phyloP scores from a whole-genome alignment of 108 stramenopile genomes.

The Craspedostauros australis region DNA sequence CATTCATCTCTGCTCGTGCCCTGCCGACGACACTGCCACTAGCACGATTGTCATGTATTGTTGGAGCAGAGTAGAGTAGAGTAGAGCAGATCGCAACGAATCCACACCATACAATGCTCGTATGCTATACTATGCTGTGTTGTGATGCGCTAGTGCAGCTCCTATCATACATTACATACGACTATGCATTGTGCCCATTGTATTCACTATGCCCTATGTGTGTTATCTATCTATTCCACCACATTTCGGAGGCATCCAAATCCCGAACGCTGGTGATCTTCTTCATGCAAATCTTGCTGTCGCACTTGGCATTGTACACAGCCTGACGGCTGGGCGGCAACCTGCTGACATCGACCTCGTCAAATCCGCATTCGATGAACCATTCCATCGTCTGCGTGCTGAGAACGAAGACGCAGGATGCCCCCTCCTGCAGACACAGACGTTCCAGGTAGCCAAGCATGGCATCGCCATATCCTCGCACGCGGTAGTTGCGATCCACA shows the following conservation, averaged over 20 bases:
- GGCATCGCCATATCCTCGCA: slow-evolving; percentile 87
- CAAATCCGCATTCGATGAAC: slow-evolving; percentile 92
- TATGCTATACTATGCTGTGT: too few species aligned
- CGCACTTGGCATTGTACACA: slow-evolving; percentile 60
- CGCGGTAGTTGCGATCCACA: slow-evolving; percentile 78
- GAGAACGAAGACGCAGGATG: slow-evolving; percentile 80
- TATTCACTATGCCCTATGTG: too few species aligned
- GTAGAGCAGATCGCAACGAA: too few species aligned
- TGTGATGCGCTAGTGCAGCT: too few species aligned
- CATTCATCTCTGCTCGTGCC: too few species aligned
- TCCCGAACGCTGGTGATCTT: slow-evolving; percentile 68
- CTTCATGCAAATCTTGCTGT: slow-evolving; percentile 88
- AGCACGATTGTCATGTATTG: too few species aligned
- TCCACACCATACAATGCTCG: too few species aligned
- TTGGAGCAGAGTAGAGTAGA: too few species aligned
- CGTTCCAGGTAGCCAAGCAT: slow-evolving; percentile 95
- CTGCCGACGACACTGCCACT: too few species aligned
- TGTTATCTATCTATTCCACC: slow-evolving; percentile 80
- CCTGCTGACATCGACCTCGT: slow-evolving; percentile 51
- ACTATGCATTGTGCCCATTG: too few species aligned
- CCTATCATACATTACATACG: too few species aligned
- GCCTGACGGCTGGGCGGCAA: slow-evolving; percentile 78
- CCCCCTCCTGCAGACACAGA: slow-evolving; percentile 63
- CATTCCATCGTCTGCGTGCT: slow-evolving; percentile 96
- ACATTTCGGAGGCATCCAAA: slow-evolving; percentile 78